These are phyloP conservation scores for Yarrowia sp. DNA, from an alignment of 805 yeast species.

Conservation along the genomic window DNA sequence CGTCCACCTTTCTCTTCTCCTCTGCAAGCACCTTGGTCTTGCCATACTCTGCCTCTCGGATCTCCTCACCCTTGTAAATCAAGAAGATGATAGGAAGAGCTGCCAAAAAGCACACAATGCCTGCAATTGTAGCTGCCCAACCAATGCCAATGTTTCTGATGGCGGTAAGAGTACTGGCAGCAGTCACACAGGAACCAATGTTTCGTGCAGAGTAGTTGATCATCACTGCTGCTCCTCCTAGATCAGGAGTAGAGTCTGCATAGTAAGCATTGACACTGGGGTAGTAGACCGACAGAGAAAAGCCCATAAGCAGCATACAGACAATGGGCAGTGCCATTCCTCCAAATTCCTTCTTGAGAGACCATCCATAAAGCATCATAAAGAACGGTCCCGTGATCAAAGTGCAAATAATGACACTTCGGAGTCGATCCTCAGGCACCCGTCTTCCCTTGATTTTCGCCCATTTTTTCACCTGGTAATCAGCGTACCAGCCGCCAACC, in stretches of 20 bases:
- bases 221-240: conserved; percentile 63
- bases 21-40: not conserved
- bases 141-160: conserved; percentile 61
- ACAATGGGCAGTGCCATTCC: conserved; percentile 64
- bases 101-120: conserved; percentile 48
- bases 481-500: conserved; percentile 63
- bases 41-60: conserved; percentile 21
- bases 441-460: conserved; percentile 53
- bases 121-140: conserved; percentile 61
- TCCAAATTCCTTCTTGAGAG: conserved; percentile 57
- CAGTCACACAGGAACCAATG: conserved; percentile 59
- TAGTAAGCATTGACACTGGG: conserved; percentile 65
- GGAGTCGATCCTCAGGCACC: conserved; percentile 61
- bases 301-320: conserved; percentile 56
- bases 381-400: conserved; percentile 56
- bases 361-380: conserved; percentile 62
- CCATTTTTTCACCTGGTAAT: conserved; percentile 56
- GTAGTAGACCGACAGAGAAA: conserved; percentile 60
- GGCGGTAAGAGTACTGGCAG: conserved; percentile 58
- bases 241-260: conserved; percentile 62
- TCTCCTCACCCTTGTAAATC: conserved; percentile 4
- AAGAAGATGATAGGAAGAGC: conserved; percentile 6
- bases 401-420: conserved; percentile 52
- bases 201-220: conserved; percentile 61
- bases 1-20: not conserved